phyloP scores from a whole-genome alignment of 2,329 filamentous ascomycete genomes.

The Alternaria gaisen region DNA sequence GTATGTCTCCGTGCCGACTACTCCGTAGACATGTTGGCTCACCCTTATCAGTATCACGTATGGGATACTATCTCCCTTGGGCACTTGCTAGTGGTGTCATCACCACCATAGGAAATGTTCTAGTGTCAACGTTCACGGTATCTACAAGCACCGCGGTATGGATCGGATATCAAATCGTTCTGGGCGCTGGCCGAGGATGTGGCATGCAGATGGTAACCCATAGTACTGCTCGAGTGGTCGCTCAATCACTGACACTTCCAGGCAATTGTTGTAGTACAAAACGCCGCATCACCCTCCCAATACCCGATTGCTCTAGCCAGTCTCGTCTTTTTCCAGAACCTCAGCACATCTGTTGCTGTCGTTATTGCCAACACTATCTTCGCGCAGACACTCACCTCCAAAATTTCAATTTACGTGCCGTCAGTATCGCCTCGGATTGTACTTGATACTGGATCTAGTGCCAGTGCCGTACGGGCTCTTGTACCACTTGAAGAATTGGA shows the following conservation, averaged over 20 bases:
- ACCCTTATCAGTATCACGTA: slow-evolving; percentile 21
- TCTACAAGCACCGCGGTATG: slow-evolving; percentile 41
- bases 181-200: slow-evolving; percentile 37
- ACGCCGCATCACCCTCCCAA: slow-evolving; percentile 32
- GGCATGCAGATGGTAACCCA: slow-evolving; percentile 35
- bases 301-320: slow-evolving; percentile 45
- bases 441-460: slow-evolving; percentile 36
- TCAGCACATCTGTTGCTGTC: slow-evolving; percentile 43
- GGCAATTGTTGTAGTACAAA: slow-evolving; percentile 46
- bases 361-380: slow-evolving; percentile 43
- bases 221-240: background rate
- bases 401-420: slow-evolving; percentile 31
- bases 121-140: slow-evolving; percentile 52
- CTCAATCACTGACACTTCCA: slow-evolving; percentile 15
- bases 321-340: slow-evolving; percentile 50
- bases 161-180: slow-evolving; percentile 41
- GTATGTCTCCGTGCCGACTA: slow-evolving; percentile 13
- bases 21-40: background rate
- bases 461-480: slow-evolving; percentile 32
- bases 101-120: slow-evolving; percentile 52
- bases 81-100: slow-evolving; percentile 40
- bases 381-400: slow-evolving; percentile 29
- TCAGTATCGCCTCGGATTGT: slow-evolving; percentile 31
- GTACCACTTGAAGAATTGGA: slow-evolving; percentile 25
- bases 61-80: slow-evolving; percentile 44